These are phyloP conservation scores for Rhododendron molle DNA, from an alignment of 148 eudicot species.

Conservation along the genomic window DNA sequence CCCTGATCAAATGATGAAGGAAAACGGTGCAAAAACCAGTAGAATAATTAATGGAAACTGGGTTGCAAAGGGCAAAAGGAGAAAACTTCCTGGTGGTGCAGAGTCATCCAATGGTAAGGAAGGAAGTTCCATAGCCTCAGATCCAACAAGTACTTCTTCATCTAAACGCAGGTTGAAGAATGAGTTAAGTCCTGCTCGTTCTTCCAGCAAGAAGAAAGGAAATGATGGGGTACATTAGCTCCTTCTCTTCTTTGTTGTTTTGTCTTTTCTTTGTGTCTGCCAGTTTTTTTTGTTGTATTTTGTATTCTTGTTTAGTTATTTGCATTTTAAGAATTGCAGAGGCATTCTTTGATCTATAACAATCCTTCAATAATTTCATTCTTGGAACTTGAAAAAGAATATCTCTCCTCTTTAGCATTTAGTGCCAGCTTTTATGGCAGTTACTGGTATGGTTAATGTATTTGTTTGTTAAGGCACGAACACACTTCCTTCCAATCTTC, in stretches of 20 bases:
- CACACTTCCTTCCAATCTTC: background rate
- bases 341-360: background rate
- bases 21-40: slow-evolving; percentile 42
- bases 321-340: background rate
- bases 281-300: background rate
- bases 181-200: slow-evolving; percentile 29
- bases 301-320: background rate
- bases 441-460: background rate
- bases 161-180: slow-evolving; percentile 35
- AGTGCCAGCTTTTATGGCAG: background rate
- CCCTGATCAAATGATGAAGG: slow-evolving; percentile 52
- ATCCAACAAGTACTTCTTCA: slow-evolving; percentile 32
- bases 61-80: slow-evolving; percentile 80
- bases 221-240: slow-evolving; percentile 66
- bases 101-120: slow-evolving; percentile 39
- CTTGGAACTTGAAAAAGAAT: background rate
- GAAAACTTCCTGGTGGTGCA: slow-evolving; percentile 47
- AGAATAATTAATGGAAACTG: slow-evolving; percentile 72
- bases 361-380: background rate
- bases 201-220: slow-evolving; percentile 61
- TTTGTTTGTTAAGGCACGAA: background rate
- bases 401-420: background rate
- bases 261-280: background rate
- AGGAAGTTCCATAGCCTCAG: slow-evolving; percentile 26
- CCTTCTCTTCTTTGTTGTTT: background rate